A percentile compares a stretch with the other conserved stretches of the same genome.
Evolutionary conservation across 2,329 filamentous ascomycete genomes (phyloP).

Genomic region (Akanthomyces muscarius): DNA sequence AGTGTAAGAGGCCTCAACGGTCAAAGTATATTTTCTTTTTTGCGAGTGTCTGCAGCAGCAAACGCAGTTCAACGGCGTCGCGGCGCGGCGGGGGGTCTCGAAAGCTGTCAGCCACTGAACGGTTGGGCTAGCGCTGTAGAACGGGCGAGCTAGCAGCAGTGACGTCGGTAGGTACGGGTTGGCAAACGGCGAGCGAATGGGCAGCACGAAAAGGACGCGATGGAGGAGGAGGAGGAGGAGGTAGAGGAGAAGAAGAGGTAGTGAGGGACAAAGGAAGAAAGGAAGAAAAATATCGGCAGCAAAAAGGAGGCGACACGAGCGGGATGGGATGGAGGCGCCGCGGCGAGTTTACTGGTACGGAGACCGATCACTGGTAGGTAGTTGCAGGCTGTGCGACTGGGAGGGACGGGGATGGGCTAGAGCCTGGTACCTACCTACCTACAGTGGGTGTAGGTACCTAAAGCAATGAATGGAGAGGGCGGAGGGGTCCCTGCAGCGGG

Average conservation of each 20-base stretch:
- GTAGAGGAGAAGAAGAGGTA: neutral
- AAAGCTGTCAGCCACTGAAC: neutral
- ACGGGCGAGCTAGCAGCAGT: neutral
- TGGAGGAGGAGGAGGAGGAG: neutral
- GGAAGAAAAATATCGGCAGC: neutral
- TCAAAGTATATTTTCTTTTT: conserved; percentile 1
- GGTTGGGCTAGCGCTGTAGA: conserved; percentile 3
- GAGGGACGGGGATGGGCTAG: neutral
- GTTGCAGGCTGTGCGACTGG: neutral
- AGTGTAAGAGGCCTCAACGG: neutral
- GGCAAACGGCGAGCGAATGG: neutral
- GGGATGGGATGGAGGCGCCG: neutral
- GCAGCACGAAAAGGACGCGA: neutral
- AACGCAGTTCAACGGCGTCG: neutral
- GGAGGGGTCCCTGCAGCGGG: neutral
- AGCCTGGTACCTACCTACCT: neutral
- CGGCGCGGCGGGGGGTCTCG: neutral
- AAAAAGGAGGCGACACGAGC: conserved; percentile 5
- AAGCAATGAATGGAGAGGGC: neutral
- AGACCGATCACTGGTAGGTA: too few species aligned
- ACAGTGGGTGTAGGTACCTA: too few species aligned
- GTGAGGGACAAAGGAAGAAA: neutral
- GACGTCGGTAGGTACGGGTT: neutral
- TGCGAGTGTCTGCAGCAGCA: conserved; percentile 1
- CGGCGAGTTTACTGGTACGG: too few species aligned